Evolutionary conservation across 352 stramenopile species (phyloP), one percentile per base, ranked within the genome.

Genomic region (Globisporangium cystogenes): DNA sequence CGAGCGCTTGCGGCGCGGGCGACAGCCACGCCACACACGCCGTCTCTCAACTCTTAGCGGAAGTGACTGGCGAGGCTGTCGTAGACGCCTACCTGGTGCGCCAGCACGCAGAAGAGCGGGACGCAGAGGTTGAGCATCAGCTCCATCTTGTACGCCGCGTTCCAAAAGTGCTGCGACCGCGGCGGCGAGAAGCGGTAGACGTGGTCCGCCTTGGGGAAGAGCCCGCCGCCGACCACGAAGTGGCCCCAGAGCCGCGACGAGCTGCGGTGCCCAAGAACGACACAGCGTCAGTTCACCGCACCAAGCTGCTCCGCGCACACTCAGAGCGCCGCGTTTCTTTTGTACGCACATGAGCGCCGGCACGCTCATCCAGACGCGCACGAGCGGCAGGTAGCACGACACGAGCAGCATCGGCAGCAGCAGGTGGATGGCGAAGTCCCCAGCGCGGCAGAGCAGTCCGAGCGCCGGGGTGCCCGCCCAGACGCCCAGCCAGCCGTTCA

Each of bases 311-410:
- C n/a, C 7, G 12, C 26, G 46, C 41, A 35, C 36, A 20, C 26
- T 33, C 50, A 36, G 62, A 42, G 8, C 35, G n/a, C 33, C 24
- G n/a, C 61, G 27, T 8, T 31, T 8, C 27, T 8, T 31, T 31
- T 12, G 8, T 14, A 39, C 77, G 41, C 70, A 89, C 78, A 88
- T 69, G 37, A 93, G 59, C 31, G 79, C 76, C 4, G 78, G 80
- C 1, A 86, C 59, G 46, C 77, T 89, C 82, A 93, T 93, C 82
- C 82, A 93, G 36, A 93, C 65, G 23, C 78, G 74, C 23, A 93
- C 77, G 42, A 87, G 66, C 3, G 76, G 76, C 0, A 93, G 57
- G 39, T 90, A 89, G 62, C 73, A 90, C 52, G 77, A 84, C 18
- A 93, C 67, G 27, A 93, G 66, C 15, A 85, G 47, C 77, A 89